These are phyloP conservation scores for Diaporthe aspalathi DNA, from an alignment of 2,329 filamentous ascomycete species.

Conservation along the genomic window DNA sequence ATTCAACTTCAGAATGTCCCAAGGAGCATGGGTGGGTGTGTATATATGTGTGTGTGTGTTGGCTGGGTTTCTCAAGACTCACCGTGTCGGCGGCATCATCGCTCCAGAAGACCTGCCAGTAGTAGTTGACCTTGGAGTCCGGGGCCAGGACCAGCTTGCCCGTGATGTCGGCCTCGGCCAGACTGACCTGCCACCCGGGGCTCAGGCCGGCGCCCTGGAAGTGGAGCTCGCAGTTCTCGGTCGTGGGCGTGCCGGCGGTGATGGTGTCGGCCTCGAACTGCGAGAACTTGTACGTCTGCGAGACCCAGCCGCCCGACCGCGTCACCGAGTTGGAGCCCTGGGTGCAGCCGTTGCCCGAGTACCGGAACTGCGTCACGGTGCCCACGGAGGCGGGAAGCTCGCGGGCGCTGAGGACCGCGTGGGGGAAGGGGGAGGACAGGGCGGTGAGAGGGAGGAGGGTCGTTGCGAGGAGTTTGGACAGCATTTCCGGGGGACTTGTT, in stretches of 20 bases:
- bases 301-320: conserved; percentile 47
- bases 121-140: conserved; percentile 47
- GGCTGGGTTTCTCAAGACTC: conserved; percentile 18
- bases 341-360: conserved; percentile 53
- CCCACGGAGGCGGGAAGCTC: conserved; percentile 41
- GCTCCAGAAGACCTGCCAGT: conserved; percentile 52
- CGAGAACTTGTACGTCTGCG: conserved; percentile 45
- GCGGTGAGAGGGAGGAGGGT: conserved; percentile 42
- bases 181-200: conserved; percentile 53
- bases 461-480: conserved; percentile 37
- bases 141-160: conserved; percentile 46
- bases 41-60: rapidly evolving
- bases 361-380: conserved; percentile 48
- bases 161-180: conserved; percentile 48
- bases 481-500: neutral
- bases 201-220: conserved; percentile 46
- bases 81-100: conserved; percentile 50
- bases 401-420: conserved; percentile 37
- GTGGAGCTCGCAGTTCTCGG: conserved; percentile 53
- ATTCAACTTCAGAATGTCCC: neutral
- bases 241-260: conserved; percentile 41
- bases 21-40: too few species aligned
- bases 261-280: conserved; percentile 40
- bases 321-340: conserved; percentile 49
- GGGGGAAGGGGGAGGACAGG: conserved; percentile 35